Base-by-base conservation (phyloP, 768 basidiomycete genomes). In the Suillus plorans region DNA sequence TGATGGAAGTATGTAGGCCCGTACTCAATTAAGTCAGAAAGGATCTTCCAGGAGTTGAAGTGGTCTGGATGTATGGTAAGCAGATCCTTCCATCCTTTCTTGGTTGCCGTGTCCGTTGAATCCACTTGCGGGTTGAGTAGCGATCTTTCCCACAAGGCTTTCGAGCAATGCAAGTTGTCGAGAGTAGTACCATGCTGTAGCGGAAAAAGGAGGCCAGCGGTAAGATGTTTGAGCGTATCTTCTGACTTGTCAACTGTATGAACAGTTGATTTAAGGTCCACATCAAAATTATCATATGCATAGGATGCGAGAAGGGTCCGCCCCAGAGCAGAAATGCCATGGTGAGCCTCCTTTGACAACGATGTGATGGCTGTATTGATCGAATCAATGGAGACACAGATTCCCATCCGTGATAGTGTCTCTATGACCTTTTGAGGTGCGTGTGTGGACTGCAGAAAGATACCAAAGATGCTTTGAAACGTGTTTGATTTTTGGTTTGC, bases 281-380 rank as follows among this genome's bases (percentile, higher is more conserved):
- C 71, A 65, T 84, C 80, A 36, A 83, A 74, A 67, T 84, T 84
- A 63, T 84, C 78, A 34, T 79, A 83, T 6, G 78, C 78, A 67
- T 74, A 79, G 6, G 67, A 61, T 1, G 71, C 64, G 1, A 72
- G 60, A 7, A 77, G 64, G 4, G 70, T 71, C 31, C 67, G 50
- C 0, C 76, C 78, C 28, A 77, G 68, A 18, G 42, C 16, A 4
- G 59, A 53, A 7, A 80, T 68, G 3, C 47, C 39, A 0, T 39
- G 16, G 18, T 44, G 42, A 1, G 76, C 66, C 49, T 76, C 67
- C 5, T 61, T 65, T 2, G 76, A 78, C 12, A 81, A 67, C 55
- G 68, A 75, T 16, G 49, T 42, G 22, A 78, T 50, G 1, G 72
- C 68, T 5, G 65, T 31, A 42, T 75, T 67, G 20, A 77, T 76